Base-by-base conservation (phyloP, 768 basidiomycete genomes). In the Boletus tylopilopsis region DNA sequence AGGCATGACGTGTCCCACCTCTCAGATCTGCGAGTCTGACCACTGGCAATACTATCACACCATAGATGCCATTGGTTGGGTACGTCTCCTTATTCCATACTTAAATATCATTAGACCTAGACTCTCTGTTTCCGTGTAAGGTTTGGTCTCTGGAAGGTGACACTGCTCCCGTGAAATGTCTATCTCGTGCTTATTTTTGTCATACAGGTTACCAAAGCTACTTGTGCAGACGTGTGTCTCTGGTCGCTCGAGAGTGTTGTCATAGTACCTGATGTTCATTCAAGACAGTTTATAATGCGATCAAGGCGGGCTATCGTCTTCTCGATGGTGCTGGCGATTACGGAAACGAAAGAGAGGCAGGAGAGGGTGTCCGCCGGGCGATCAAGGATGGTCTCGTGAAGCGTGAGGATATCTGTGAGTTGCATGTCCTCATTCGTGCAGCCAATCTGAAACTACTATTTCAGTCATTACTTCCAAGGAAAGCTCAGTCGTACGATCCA, bases 271-370 rank as follows among this genome's bases (percentile, higher is more conserved):
- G 33, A 62, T 19, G 5, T 45, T 19, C 12, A 30, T 36, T 41
- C 32, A 59, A 90, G 80, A 82, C 79, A 45, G 90, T 94, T 43
- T 92, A 91, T 74, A 71, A 84, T 49, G 90, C 92, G 16, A 86
- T 94, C 71, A 90, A 90, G 66, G 74, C 76, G 22, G 92, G 93
- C 1, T 93, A 91, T 66, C 82, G 92, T 53, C 85, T 95, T 47
- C 75, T 95, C 47, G 91, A 93, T 49, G 85, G 88, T 52, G 90
- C 90, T 27, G 81, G 82, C 56, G 89, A 90, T 70, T 93, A 92
- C 65, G 91, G 87, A 8, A 94, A 95, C 56, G 93, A 95, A 70
- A 87, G 84, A 61, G 83, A 92, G 27, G 85, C 87, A 5, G 90
- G 88, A 2, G 76, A 83, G 59, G 91, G 91, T 55, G 77, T 94